Evolutionary conservation across 1,284 basidiomycete species (phyloP).

Genomic region (Kalmanozyma brasiliensis): DNA sequence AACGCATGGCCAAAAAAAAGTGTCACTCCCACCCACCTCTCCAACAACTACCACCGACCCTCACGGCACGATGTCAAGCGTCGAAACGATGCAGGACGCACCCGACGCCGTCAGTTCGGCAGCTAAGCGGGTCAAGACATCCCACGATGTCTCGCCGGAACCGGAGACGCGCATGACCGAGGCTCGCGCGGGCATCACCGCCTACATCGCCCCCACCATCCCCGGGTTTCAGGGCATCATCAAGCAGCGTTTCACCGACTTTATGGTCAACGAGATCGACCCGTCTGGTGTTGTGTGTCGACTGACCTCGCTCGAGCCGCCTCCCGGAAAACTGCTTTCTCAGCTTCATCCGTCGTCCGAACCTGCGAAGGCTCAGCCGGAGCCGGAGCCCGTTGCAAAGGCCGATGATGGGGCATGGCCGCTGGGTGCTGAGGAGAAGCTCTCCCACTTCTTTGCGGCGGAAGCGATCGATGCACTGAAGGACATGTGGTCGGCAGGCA

Average conservation of each 20-base stretch:
- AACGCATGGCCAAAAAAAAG: no score
- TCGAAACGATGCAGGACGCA: no score
- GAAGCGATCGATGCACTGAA: constrained; percentile 23
- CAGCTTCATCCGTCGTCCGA: constrained; percentile 11
- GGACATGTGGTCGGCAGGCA: constrained; percentile 27
- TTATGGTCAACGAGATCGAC: constrained; percentile 61
- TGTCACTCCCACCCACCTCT: neutral
- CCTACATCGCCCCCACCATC: constrained; percentile 50
- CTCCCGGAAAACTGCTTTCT: constrained; percentile 26
- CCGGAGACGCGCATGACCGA: constrained; percentile 43
- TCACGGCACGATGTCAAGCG: neutral
- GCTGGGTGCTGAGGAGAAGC: no score
- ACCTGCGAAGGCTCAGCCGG: neutral
- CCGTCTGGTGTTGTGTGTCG: constrained; percentile 34
- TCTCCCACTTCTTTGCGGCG: constrained; percentile 26
- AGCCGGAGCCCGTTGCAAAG: constrained; percentile 1
- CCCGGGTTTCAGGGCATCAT: constrained; percentile 61
- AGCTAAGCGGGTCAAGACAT: constrained; percentile 24
- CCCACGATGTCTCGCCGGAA: neutral
- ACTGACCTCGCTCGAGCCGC: constrained; percentile 51
- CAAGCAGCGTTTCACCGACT: constrained; percentile 65
- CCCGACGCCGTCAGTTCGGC: constrained; percentile 1
- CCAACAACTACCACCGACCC: neutral
- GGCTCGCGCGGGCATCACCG: constrained; percentile 46
- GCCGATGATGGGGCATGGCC: no score